Conservation (phyloP, 1,284 basidiomycete genomes). For the Ustilago xerochloae region DNA sequence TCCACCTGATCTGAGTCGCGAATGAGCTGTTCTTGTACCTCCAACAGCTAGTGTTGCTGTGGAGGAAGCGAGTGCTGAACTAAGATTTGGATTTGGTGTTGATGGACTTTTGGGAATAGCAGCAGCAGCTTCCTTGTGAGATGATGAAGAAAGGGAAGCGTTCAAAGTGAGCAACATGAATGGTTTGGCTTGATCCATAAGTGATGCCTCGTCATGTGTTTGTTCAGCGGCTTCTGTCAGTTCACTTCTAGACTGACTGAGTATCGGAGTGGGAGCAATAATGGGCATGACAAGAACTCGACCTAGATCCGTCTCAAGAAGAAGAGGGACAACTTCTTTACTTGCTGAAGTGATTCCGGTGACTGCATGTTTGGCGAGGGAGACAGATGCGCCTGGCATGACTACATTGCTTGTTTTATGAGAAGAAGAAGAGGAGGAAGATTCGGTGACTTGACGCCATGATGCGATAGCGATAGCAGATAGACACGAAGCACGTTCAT, state of each 20-base stretch:
- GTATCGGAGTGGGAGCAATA: not conserved
- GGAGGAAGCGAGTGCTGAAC: slow-evolving; percentile 15
- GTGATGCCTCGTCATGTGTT: slow-evolving; percentile 5
- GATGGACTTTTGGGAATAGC: not conserved
- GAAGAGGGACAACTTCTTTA: slow-evolving; percentile 25
- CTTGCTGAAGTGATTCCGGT: slow-evolving; percentile 10
- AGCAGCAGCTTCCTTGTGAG: slow-evolving; percentile 1
- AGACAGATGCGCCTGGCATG: slow-evolving; percentile 14
- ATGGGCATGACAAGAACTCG: slow-evolving; percentile 43
- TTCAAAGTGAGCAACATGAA: slow-evolving; percentile 51
- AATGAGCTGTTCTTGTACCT: slow-evolving; percentile 19
- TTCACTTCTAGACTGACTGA: slow-evolving; percentile 17
- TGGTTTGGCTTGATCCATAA: slow-evolving; percentile 12
- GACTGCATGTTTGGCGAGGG: slow-evolving; percentile 27
- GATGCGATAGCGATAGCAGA: slow-evolving; percentile 36
- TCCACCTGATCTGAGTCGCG: slow-evolving; percentile 33
- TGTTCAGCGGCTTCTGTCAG: slow-evolving; percentile 3
- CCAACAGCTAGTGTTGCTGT: slow-evolving; percentile 29
- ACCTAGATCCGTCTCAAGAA: slow-evolving; percentile 42
- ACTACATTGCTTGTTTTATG: slow-evolving; percentile 5
- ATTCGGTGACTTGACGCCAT: slow-evolving; percentile 32
- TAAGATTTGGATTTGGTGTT: not conserved
- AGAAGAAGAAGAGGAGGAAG: not conserved
- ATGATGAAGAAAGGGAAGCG: too few relatives aligned
- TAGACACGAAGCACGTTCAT: slow-evolving; percentile 34